phyloP scores from a whole-genome alignment of 2,329 filamentous ascomycete genomes.

The Alternaria postmessia region DNA sequence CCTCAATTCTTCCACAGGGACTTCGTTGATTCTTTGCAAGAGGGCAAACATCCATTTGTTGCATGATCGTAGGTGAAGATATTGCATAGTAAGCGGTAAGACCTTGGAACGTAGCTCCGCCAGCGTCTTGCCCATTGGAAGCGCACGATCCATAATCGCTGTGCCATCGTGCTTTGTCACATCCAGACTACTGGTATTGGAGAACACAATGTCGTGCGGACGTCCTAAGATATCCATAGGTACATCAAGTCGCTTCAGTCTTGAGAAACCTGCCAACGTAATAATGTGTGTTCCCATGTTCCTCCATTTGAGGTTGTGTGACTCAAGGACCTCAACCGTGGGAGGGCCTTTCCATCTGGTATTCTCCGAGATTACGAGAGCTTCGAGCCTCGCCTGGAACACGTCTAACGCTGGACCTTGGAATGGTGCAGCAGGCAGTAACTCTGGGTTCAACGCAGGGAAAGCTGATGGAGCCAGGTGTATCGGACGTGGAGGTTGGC shows the following conservation, averaged over 20 bases:
- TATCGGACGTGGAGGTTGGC: not conserved
- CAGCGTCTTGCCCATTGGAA: not conserved
- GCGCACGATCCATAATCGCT: not conserved
- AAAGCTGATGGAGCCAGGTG: not conserved
- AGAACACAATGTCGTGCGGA: slow-evolving; percentile 13
- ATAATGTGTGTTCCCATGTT: slow-evolving; percentile 25
- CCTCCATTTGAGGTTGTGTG: slow-evolving; percentile 12
- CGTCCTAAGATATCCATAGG: slow-evolving; percentile 17
- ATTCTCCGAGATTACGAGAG: slow-evolving; percentile 20
- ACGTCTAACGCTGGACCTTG: slow-evolving; percentile 10
- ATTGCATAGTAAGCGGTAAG: slow-evolving; percentile 14
- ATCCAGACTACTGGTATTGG: not conserved
- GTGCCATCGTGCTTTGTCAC: not conserved
- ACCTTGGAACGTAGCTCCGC: slow-evolving; percentile 6
- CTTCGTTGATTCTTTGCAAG: slow-evolving; percentile 13
- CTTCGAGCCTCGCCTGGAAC: slow-evolving; percentile 16
- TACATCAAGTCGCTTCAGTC: slow-evolving; percentile 16
- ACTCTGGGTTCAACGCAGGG: slow-evolving; percentile 7
- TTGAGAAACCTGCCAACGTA: slow-evolving; percentile 11
- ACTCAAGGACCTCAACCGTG: slow-evolving; percentile 18
- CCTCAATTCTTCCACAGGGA: not conserved
- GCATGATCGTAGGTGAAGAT: slow-evolving; percentile 21
- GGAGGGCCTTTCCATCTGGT: slow-evolving; percentile 17
- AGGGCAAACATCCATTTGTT: slow-evolving; percentile 13
- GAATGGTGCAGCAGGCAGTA: slow-evolving; percentile 15